Conservation (phyloP, 139 green algal species). For the Picochlorum sp. region DNA sequence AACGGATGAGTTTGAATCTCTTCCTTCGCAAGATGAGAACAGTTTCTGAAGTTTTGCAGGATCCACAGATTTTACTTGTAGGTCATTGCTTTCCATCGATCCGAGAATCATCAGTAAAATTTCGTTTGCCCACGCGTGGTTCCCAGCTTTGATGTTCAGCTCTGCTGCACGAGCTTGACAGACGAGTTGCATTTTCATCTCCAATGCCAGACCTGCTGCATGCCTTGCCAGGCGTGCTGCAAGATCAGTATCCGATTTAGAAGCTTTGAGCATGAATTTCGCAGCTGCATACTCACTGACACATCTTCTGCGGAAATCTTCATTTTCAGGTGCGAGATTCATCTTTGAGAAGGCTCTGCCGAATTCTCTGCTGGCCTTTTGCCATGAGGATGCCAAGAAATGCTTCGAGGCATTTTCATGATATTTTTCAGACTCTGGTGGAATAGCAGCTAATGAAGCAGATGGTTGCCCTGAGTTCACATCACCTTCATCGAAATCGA, state of each 20-base stretch:
- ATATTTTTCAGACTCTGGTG: not conserved
- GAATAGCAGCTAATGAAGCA: not conserved
- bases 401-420: not conserved
- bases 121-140: constrained; percentile 12
- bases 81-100: not conserved
- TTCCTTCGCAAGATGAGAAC: not conserved
- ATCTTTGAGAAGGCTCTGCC: not conserved
- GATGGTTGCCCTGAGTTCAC: not conserved
- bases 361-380: not conserved
- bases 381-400: not conserved
- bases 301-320: not conserved
- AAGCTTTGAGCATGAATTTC: constrained; percentile 12
- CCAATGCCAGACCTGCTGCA: constrained; percentile 16
- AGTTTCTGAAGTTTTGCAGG: not conserved
- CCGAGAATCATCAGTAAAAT: constrained; percentile 26
- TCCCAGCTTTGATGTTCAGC: constrained; percentile 17
- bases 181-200: not conserved
- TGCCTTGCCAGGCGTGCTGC: constrained; percentile 6
- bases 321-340: not conserved
- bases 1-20: not conserved
- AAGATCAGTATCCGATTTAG: not conserved
- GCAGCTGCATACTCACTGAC: constrained; percentile 20
- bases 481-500: not conserved
- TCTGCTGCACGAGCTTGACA: constrained; percentile 16
- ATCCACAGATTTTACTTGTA: not conserved